A percentile compares a stretch with the other conserved stretches of the same genome.
Evolutionary conservation across 768 basidiomycete species (phyloP).

Genomic region (Dioszegia aurantiaca): DNA sequence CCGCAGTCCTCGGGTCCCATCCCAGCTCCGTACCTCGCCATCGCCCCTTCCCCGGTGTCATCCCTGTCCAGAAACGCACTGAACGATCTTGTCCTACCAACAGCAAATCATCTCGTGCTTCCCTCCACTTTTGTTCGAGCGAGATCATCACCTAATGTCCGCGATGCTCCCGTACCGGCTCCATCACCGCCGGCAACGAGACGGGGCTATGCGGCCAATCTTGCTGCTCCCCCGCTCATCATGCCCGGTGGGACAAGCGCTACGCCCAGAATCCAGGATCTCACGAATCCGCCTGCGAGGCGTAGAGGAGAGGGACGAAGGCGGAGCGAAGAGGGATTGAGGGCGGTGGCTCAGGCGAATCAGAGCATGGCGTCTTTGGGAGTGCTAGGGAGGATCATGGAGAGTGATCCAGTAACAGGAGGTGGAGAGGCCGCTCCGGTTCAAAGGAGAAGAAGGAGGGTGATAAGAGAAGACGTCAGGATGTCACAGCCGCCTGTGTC

Average conservation of each 20-base stretch:
- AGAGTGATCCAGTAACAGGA: slow-evolving; percentile 19
- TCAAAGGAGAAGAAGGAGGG: slow-evolving; percentile 25
- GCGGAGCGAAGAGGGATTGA: slow-evolving; percentile 35
- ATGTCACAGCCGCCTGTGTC: slow-evolving; percentile 30
- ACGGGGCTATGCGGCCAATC: slow-evolving; percentile 28
- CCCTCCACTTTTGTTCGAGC: slow-evolving; percentile 35
- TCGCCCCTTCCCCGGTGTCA: slow-evolving; percentile 42
- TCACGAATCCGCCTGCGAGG: slow-evolving; percentile 13
- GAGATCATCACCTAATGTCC: slow-evolving; percentile 17
- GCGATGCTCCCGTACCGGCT: slow-evolving; percentile 5
- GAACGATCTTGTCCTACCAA: slow-evolving; percentile 16
- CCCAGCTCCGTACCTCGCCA: slow-evolving; percentile 42
- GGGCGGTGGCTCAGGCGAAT: slow-evolving; percentile 27
- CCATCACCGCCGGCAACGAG: not conserved
- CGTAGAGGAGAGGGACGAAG: slow-evolving; percentile 26
- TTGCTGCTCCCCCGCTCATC: slow-evolving; percentile 41
- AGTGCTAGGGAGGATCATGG: slow-evolving; percentile 33
- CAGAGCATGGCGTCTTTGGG: slow-evolving; percentile 35
- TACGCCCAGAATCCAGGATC: slow-evolving; percentile 26
- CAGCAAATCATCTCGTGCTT: slow-evolving; percentile 26
- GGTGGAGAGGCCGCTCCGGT: slow-evolving; percentile 1
- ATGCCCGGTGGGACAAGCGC: slow-evolving; percentile 36
- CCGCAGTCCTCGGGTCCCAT: slow-evolving; percentile 22
- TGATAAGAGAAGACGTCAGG: slow-evolving; percentile 30
- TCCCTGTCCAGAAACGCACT: slow-evolving; percentile 22